A percentile compares a stretch with the other conserved stretches of the same genome.
phyloP scores from a whole-genome alignment of 345 rosid genomes.

The Dovyalis caffra region DNA sequence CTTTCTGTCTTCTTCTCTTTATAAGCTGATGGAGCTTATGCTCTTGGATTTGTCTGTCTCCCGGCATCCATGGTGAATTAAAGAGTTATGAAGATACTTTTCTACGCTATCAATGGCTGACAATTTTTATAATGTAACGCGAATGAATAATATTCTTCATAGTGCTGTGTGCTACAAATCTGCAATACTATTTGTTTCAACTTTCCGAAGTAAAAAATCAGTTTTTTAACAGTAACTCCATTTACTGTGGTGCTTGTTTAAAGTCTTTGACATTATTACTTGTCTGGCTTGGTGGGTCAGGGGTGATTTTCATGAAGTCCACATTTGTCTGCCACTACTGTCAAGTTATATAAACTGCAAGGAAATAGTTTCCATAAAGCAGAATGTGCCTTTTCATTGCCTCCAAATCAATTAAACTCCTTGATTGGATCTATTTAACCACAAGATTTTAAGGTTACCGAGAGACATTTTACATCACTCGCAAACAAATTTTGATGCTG shows the following conservation, averaged over 20 bases:
- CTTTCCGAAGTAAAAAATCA: neutral
- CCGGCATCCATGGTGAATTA: neutral
- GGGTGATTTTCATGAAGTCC: slow-evolving; percentile 30
- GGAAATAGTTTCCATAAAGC: neutral
- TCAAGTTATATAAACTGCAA: slow-evolving; percentile 6
- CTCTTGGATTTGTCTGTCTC: neutral
- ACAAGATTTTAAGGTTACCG: neutral
- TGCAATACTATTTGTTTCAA: too few relatives aligned
- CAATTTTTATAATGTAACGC: too few relatives aligned
- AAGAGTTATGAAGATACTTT: neutral
- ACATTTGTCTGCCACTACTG: slow-evolving; percentile 35
- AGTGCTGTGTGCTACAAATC: too few relatives aligned
- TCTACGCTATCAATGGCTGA: neutral
- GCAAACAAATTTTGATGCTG: neutral
- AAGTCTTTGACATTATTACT: neutral
- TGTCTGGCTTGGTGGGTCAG: slow-evolving; percentile 20
- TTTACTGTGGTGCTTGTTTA: neutral
- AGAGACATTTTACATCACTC: neutral
- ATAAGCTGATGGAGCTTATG: neutral
- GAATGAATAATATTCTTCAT: too few relatives aligned
- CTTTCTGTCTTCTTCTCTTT: fast-evolving
- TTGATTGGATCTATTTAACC: slow-evolving; percentile 1
- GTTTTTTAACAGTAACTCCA: neutral
- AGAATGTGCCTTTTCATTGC: neutral
- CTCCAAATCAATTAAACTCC: neutral